Evolutionary conservation across 106 monocot species (phyloP).

Genomic region (Phalaenopsis equestris): DNA sequence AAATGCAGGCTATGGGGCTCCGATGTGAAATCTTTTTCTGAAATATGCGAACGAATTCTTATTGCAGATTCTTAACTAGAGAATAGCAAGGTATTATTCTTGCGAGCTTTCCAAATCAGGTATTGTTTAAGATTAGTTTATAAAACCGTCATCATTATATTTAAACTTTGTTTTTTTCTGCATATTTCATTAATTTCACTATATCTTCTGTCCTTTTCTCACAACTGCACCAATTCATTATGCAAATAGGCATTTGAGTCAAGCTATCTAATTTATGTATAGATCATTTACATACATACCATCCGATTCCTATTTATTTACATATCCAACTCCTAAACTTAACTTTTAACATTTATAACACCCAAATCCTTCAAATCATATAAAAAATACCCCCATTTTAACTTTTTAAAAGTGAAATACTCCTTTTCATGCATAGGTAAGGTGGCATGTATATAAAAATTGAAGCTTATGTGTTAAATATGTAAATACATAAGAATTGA

Average conservation of each 20-base stretch:
- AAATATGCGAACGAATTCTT: constrained; percentile 45
- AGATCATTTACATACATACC: no score
- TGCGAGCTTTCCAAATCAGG: not conserved
- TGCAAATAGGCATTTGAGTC: not conserved
- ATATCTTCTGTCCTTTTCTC: not conserved
- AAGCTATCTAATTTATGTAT: not conserved
- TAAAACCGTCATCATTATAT: not conserved
- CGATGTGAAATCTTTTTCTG: constrained; percentile 68
- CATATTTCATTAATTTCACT: no score
- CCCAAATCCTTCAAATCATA: no score
- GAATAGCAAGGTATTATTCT: constrained; percentile 1
- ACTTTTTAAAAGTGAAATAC: no score
- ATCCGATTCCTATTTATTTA: no score
- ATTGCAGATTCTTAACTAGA: constrained; percentile 12
- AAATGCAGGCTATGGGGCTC: constrained; percentile 73
- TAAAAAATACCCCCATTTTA: no score
- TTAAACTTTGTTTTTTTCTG: not conserved
- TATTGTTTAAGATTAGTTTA: not conserved
- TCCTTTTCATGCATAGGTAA: no score
- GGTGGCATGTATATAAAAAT: no score
- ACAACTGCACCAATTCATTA: not conserved
- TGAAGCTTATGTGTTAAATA: no score
- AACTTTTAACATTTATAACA: no score
- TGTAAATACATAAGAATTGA: no score
- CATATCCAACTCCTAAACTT: no score